Percentiles rank a stretch among this genome's conserved stretches.
Conservation (phyloP, 805 yeast species). For the Myxozyma mucilagina region DNA sequence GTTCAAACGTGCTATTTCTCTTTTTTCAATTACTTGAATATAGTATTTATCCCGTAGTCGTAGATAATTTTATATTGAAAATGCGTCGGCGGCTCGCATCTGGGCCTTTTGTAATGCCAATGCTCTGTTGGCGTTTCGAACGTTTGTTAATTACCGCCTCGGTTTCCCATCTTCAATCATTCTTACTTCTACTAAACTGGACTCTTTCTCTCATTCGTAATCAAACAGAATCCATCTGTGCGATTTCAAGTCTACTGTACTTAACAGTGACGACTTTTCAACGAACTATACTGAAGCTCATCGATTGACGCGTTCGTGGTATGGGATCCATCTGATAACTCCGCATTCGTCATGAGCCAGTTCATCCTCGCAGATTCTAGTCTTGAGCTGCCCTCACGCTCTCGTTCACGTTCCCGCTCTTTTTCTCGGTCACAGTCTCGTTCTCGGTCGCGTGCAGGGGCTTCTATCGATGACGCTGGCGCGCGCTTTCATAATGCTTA, state of each 20-base stretch:
- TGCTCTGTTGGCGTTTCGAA: not conserved
- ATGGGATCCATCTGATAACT: no score
- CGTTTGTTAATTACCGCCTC: no score
- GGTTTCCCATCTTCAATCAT: not conserved
- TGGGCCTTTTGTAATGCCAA: not conserved
- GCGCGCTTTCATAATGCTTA: slow-evolving; percentile 19
- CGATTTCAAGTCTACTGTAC: no score
- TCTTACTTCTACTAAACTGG: not conserved
- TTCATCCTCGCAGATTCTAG: not conserved
- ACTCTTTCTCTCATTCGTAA: no score
- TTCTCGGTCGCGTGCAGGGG: not conserved
- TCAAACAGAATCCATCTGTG: no score
- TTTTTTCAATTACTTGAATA: no score
- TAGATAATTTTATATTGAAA: not conserved
- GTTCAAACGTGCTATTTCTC: no score
- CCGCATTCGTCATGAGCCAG: not conserved
- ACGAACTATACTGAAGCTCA: no score
- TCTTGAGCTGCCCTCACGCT: not conserved
- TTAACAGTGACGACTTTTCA: no score
- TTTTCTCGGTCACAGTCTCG: slow-evolving; percentile 1
- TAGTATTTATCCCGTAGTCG: no score
- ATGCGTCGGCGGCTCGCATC: not conserved
- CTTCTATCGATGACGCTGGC: slow-evolving; percentile 4
- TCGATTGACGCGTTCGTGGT: no score
- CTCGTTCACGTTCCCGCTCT: slow-evolving; percentile 2